Percentiles rank a stretch among this genome's conserved stretches.
Conservation (phyloP, 768 basidiomycete genomes). For the Boletales sp. region DNA sequence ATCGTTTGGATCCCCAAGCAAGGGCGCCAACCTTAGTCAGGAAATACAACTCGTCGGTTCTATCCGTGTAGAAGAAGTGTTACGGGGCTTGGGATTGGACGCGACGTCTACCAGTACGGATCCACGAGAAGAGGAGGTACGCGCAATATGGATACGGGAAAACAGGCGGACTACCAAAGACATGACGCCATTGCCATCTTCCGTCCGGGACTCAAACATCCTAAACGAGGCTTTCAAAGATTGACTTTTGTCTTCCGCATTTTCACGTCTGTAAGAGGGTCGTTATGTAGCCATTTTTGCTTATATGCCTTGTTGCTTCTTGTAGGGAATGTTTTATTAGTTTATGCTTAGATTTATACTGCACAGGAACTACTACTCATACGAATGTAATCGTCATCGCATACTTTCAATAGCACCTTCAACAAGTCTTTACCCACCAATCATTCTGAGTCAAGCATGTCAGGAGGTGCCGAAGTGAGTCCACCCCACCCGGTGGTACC, state of each 20-base stretch:
- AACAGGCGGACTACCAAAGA: conserved; percentile 36
- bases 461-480: conserved; percentile 53
- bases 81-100: conserved; percentile 58
- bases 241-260: conserved; percentile 13
- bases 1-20: conserved; percentile 46
- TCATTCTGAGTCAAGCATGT: conserved; percentile 50
- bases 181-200: conserved; percentile 19
- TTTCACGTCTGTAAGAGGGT: conserved; percentile 1
- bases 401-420: conserved; percentile 4
- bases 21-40: conserved; percentile 32
- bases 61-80: conserved; percentile 62
- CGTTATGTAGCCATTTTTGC: conserved; percentile 6
- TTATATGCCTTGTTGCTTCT: conserved; percentile 7
- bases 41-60: conserved; percentile 55
- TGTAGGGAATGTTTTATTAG: conserved; percentile 6
- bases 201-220: conserved; percentile 5
- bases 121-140: conserved; percentile 41
- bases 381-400: conserved; percentile 7
- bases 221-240: conserved; percentile 35
- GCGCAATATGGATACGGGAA: conserved; percentile 42
- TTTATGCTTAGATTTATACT: conserved; percentile 26
- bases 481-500: conserved; percentile 47
- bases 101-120: conserved; percentile 23
- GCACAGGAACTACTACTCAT: conserved; percentile 5
- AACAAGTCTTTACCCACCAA: conserved; percentile 47